Base-by-base conservation (phyloP, 208 protist genomes). In the Dictyostelium gargantuum region DNA sequence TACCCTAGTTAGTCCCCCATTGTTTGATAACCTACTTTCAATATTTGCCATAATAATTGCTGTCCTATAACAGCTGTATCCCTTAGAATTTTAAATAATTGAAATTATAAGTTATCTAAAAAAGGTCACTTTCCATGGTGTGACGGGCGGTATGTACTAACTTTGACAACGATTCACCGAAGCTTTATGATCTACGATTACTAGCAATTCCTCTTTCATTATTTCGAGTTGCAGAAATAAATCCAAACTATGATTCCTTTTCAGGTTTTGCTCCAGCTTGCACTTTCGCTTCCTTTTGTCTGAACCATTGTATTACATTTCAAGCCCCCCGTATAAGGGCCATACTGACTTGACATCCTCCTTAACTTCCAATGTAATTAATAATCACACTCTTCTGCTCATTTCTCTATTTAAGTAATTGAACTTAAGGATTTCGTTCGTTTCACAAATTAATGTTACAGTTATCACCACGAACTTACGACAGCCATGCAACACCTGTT, bases 141-240 rank as follows among this genome's bases (percentile, higher is more conserved):
- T 81, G 76, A 81, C 76, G 32, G 76, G 76, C 76, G 50, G 76
- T 81, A n/a, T 80, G 76, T 81, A 66, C 76, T 66, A 86, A 40
- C n/a, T 26, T 52, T 52, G 81, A 76, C 52, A 86, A 50, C 81
- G 5, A 84, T 86, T 74, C 76, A 81, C 76, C 85, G 35, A 77
- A 61, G 73, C 74, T 6, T 91, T 15, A 77, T 91, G 48, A 91
- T 91, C 73, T 61, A 70, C 74, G 85, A 91, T 91, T 91, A 91
- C 85, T 91, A 80, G 35, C 26, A 29, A 85, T 91, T 91, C 72
- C 85, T 38, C n/a, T 70, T 80, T 91, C 61, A 84, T 80, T 35
- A n/a, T 21, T 42, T 85, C 85, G 74, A 76, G 61, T 91, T 91
- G 42, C 85, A 91, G 85, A 85, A 42, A 40, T 48, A 35, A 80